These are phyloP conservation scores for Coemansia reversa DNA, from an alignment of 192 early-diverging fungal species.

Conservation along the genomic window DNA sequence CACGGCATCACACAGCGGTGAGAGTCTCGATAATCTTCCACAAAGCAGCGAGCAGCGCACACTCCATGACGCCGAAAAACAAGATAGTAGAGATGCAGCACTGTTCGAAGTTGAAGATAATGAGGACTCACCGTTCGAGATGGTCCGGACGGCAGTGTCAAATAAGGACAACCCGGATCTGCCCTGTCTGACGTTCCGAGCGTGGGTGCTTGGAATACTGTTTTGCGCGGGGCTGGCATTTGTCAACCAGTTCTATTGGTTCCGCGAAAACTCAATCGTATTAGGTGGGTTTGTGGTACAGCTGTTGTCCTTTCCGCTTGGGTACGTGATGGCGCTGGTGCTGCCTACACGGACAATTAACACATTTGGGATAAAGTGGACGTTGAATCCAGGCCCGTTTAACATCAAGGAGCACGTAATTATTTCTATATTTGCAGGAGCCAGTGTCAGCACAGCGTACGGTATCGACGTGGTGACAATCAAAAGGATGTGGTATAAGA, in stretches of 20 bases:
- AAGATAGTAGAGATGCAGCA: neutral
- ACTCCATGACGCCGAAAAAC: conserved; percentile 3
- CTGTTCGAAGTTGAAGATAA: conserved; percentile 3
- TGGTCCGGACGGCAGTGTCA: conserved; percentile 67
- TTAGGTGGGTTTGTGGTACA: conserved; percentile 70
- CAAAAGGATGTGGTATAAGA: conserved; percentile 67
- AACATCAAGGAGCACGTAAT: conserved; percentile 88
- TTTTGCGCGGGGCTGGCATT: conserved; percentile 65
- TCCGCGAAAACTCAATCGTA: conserved; percentile 76
- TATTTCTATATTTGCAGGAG: conserved; percentile 73
- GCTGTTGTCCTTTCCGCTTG: conserved; percentile 74
- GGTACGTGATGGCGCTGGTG: conserved; percentile 61
- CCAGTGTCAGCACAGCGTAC: conserved; percentile 68
- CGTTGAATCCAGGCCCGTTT: conserved; percentile 86
- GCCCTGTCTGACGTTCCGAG: conserved; percentile 71
- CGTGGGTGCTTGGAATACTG: conserved; percentile 70
- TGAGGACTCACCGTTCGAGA: conserved; percentile 64
- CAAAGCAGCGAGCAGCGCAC: too few relatives aligned
- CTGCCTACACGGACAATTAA: conserved; percentile 58
- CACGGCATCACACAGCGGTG: too few relatives aligned
- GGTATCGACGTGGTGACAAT: conserved; percentile 75
- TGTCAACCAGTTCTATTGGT: conserved; percentile 84
- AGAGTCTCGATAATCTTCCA: too few relatives aligned
- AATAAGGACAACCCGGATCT: conserved; percentile 67
- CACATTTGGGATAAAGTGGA: conserved; percentile 55